phyloP scores from a whole-genome alignment of 1,139 yeast species.

The Diutina pseudorugosa region DNA sequence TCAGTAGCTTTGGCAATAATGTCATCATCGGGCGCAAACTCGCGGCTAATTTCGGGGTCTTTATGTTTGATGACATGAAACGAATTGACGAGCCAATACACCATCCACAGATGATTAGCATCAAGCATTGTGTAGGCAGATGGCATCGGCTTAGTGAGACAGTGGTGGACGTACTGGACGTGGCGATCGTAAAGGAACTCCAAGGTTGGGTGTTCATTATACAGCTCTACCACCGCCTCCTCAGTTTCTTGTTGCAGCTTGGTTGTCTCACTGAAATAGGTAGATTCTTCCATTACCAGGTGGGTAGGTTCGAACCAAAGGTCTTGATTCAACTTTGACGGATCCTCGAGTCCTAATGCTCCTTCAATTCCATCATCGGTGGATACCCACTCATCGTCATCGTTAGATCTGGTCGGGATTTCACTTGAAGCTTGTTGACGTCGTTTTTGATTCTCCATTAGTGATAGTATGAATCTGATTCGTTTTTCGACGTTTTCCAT shows the following conservation, averaged over 20 bases:
- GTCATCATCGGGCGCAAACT: slow-evolving; percentile 11
- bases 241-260: slow-evolving; percentile 31
- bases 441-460: not conserved
- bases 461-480: not conserved
- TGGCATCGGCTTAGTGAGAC: slow-evolving; percentile 38
- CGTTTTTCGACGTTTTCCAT: not conserved
- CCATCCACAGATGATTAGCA: slow-evolving; percentile 85
- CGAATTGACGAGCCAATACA: slow-evolving; percentile 74
- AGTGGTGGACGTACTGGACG: slow-evolving; percentile 11
- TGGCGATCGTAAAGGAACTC: slow-evolving; percentile 12
- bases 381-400: not conserved
- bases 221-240: slow-evolving; percentile 16
- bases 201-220: slow-evolving; percentile 12
- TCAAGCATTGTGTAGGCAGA: slow-evolving; percentile 42
- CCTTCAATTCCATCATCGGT: not conserved
- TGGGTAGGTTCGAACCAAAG: slow-evolving; percentile 2
- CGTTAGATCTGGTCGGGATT: not conserved
- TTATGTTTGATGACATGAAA: slow-evolving; percentile 11
- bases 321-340: not conserved
- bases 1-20: not conserved
- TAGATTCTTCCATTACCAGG: slow-evolving; percentile 7
- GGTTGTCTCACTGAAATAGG: slow-evolving; percentile 18
- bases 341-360: not conserved
- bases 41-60: slow-evolving; percentile 6
- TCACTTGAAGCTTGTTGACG: not conserved